Conservation (phyloP, 1,284 basidiomycete species). For the Boletus semigastroideus region DNA sequence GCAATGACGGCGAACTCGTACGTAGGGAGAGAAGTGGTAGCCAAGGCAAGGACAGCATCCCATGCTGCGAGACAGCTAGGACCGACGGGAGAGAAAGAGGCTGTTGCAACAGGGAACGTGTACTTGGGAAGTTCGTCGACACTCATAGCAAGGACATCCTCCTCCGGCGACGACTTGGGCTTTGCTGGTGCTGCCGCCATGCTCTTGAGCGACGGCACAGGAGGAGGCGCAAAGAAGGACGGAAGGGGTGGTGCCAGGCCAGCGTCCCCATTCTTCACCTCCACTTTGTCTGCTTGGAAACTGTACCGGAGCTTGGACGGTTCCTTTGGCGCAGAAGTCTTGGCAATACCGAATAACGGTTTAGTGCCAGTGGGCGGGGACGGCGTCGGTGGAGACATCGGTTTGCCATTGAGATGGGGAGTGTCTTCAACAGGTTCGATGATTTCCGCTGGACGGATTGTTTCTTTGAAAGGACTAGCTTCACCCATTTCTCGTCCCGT, state of each 20-base stretch:
- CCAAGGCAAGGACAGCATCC: constrained; percentile 30
- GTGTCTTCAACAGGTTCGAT: constrained; percentile 40
- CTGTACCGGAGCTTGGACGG: constrained; percentile 73
- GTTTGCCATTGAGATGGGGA: constrained; percentile 13
- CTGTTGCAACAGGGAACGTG: constrained; percentile 23
- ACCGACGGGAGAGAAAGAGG: constrained; percentile 31
- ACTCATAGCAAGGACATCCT: constrained; percentile 32
- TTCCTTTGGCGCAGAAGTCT: constrained; percentile 58
- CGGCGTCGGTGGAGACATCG: constrained; percentile 19
- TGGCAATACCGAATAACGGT: constrained; percentile 29
- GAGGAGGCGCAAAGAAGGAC: constrained; percentile 16
- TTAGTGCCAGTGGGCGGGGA: constrained; percentile 27
- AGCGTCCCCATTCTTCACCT: constrained; percentile 21
- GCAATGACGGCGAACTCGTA: constrained; percentile 41
- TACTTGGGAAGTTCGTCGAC: constrained; percentile 33
- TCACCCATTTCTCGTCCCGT: constrained; percentile 37
- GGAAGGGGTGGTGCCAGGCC: constrained; percentile 17
- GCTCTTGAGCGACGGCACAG: constrained; percentile 2
- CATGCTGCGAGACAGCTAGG: constrained; percentile 40
- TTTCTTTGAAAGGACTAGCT: constrained; percentile 25
- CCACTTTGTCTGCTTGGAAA: constrained; percentile 46
- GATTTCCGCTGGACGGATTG: constrained; percentile 37
- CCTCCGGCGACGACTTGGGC: constrained; percentile 29
- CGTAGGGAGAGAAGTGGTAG: constrained; percentile 38
- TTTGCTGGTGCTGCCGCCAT: constrained; percentile 1